These are phyloP conservation scores for Tolypocladium inflatum DNA, from an alignment of 2,329 filamentous ascomycete genomes.

Conservation along the genomic window DNA sequence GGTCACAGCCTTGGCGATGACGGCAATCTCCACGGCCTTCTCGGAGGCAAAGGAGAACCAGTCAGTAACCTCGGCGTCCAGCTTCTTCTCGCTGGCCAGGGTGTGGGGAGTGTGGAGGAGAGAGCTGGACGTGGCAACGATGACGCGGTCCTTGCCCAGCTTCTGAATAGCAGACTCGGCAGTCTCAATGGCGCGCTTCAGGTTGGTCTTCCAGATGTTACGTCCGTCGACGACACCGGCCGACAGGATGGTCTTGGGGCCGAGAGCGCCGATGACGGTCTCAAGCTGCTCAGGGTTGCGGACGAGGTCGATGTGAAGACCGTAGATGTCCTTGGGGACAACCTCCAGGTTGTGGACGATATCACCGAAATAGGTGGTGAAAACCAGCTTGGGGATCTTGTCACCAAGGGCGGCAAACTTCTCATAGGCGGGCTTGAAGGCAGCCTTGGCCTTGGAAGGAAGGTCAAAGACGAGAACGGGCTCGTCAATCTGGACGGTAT, in stretches of 20 bases:
- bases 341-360: slow-evolving; percentile 98
- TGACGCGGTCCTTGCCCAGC: slow-evolving; percentile 94
- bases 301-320: slow-evolving; percentile 90
- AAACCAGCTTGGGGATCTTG: slow-evolving; percentile 77
- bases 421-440: slow-evolving; percentile 97
- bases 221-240: slow-evolving; percentile 95
- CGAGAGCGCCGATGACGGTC: slow-evolving; percentile 71
- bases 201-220: slow-evolving; percentile 99
- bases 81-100: slow-evolving; percentile 96
- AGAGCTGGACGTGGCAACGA: slow-evolving; percentile 93
- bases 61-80: slow-evolving; percentile 83
- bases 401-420: slow-evolving; percentile 68
- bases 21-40: slow-evolving; percentile 83
- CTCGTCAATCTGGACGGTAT: slow-evolving; percentile 97
- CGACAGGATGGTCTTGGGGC: slow-evolving; percentile 82
- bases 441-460: slow-evolving; percentile 79
- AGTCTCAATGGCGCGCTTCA: slow-evolving; percentile 85
- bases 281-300: slow-evolving; percentile 97
- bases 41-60: slow-evolving; percentile 98
- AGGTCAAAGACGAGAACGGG: slow-evolving; percentile 94
- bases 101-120: slow-evolving; percentile 98
- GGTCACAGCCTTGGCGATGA: slow-evolving; percentile 95
- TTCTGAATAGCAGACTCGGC: slow-evolving; percentile 86
- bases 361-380: slow-evolving; percentile 98
- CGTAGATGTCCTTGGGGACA: slow-evolving; percentile 70